Conservation (phyloP, 2,329 filamentous ascomycete genomes). For the Sporothrix inflata region DNA sequence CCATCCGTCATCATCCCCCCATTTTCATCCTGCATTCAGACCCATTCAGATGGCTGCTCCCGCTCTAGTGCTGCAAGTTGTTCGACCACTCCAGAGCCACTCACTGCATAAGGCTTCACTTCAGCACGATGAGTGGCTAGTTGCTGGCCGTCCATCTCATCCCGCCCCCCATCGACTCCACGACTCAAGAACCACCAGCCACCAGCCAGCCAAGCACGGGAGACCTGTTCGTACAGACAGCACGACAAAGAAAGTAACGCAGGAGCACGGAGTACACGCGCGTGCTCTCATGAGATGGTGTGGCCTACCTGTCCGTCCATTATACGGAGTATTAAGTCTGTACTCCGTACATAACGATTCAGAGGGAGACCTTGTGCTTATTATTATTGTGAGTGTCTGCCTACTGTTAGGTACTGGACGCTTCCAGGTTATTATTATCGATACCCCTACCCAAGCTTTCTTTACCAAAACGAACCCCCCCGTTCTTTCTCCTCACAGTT, state of each 20-base stretch:
- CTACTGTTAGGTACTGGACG: background rate
- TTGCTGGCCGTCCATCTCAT: conserved; percentile 31
- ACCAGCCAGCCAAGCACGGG: conserved; percentile 35
- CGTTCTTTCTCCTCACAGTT: background rate
- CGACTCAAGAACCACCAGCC: conserved; percentile 37
- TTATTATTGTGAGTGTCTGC: conserved; percentile 7
- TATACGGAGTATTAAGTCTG: conserved; percentile 2
- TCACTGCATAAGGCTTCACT: conserved; percentile 43
- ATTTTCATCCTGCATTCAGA: background rate
- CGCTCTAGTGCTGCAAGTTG: conserved; percentile 41
- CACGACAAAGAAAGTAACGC: conserved; percentile 6
- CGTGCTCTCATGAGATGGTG: conserved; percentile 19
- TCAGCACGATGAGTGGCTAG: conserved; percentile 47
- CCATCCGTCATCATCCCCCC: background rate
- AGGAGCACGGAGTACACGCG: background rate
- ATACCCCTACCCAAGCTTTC: conserved; percentile 19
- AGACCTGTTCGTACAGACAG: background rate
- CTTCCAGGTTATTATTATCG: background rate
- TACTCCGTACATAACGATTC: background rate
- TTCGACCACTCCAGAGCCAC: conserved; percentile 40
- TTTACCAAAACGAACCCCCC: background rate
- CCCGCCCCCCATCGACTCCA: conserved; percentile 40
- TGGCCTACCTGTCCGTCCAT: background rate
- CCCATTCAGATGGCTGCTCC: conserved; percentile 24
- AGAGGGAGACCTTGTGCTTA: conserved; percentile 9